Evolutionary conservation across 768 basidiomycete genomes (phyloP).

Genomic region (Mycena pura): DNA sequence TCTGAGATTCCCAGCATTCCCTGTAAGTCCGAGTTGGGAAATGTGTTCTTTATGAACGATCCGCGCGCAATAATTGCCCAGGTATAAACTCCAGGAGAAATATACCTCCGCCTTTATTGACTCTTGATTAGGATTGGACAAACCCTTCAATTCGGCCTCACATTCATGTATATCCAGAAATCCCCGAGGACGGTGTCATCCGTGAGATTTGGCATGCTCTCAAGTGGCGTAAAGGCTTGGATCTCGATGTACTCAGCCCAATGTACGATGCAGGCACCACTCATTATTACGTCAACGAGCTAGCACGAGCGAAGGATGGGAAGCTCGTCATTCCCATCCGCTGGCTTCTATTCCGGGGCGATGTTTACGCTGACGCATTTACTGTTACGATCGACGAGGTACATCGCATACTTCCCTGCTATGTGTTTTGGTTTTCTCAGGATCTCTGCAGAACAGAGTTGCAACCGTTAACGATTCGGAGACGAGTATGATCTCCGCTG

Average conservation of each 20-base stretch:
- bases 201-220: background rate
- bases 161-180: background rate
- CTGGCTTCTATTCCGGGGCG: background rate
- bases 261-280: background rate
- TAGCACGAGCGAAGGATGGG: background rate
- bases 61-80: background rate
- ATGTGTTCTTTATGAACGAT: slow-evolving; percentile 20
- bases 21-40: background rate
- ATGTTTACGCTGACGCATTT: background rate
- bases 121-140: background rate
- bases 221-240: slow-evolving; percentile 31
- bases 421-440: background rate
- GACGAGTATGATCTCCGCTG: background rate
- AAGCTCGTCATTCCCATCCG: slow-evolving; percentile 13
- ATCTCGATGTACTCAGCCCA: slow-evolving; percentile 26
- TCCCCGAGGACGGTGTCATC: too few relatives aligned
- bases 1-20: background rate
- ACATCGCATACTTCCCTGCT: too few relatives aligned
- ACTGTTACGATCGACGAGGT: background rate
- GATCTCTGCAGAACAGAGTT: background rate
- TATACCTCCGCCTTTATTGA: background rate
- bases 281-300: slow-evolving; percentile 14
- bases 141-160: background rate
- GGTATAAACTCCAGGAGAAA: background rate
- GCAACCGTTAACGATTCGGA: background rate